phyloP scores from a whole-genome alignment of 331 rosid species.

The Quercus lobata region DNA sequence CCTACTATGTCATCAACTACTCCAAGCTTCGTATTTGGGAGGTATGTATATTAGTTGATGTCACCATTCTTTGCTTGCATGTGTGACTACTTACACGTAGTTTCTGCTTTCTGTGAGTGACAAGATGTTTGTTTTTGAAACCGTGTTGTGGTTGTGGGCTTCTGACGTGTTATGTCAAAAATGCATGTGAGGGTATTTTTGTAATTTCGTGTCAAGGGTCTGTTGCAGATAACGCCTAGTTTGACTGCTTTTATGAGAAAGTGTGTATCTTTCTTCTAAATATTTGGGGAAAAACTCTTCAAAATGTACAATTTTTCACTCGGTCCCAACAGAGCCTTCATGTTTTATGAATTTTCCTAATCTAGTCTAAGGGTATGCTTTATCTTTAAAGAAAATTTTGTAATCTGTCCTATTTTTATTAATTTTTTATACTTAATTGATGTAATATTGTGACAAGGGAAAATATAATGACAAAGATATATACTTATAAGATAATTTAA shows the following conservation, averaged over 20 bases:
- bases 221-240: not conserved
- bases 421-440: too few species aligned
- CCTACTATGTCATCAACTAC: conserved; percentile 85
- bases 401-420: too few species aligned
- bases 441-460: too few species aligned
- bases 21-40: conserved; percentile 89
- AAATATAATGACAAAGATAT: too few species aligned
- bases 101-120: not conserved
- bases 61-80: not conserved
- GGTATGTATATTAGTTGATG: conserved; percentile 23
- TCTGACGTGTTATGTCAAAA: not conserved
- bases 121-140: not conserved
- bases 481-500: too few species aligned
- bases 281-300: not conserved
- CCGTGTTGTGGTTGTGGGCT: not conserved
- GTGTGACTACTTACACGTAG: not conserved
- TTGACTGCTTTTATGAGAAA: not conserved
- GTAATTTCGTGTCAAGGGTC: not conserved
- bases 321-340: too few species aligned
- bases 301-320: too few species aligned
- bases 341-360: too few species aligned
- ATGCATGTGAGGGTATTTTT: not conserved
- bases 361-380: too few species aligned
- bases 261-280: not conserved
- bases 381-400: too few species aligned